Evolutionary conservation across 331 rosid species (phyloP), one percentile per base, ranked within the genome.

Genomic region (Prunus yedoensis): DNA sequence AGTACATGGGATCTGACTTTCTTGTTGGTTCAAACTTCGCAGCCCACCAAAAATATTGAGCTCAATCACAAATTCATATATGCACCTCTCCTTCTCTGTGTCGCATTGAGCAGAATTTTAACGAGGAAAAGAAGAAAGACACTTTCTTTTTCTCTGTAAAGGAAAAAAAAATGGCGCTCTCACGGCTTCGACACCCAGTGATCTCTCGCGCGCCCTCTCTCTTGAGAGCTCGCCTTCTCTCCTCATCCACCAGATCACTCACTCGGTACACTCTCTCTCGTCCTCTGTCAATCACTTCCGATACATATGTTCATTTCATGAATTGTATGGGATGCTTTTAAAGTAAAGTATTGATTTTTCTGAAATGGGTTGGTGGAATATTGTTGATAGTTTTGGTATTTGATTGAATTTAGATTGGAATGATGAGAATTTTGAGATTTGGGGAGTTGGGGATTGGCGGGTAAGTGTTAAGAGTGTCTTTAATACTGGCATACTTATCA

Each of bases 101-200:
- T 18, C 11, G 45, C 20, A 45, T 68, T 41, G 23, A 38, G 41
- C 23, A 57, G 45, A 25, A 21, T 23, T 41, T 25, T 3, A 63
- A 4, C 38, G 32, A 15, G 25, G 17, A 43, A 23, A 59, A 11
- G 23, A 30, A 57, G 45, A 52, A 16, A n/a, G 50, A n/a, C 45
- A 4, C 9, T 27, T 9, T 54, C 32, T 66, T 73, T 38, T 52
- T 14, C 16, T 69, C 71, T 70, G 57, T 64, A 27, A 17, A 18
- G 78, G 47, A 73, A 56, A 49, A 18, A 60, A 75, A 47, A n/a
- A 92, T 92, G 99, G 94, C 90, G 67, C 96, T 94, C 77, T 86
- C 93, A 27, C 94, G 97, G 79, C 96, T 94, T 82, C 91, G 97
- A 32, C 85, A 85, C 64, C 90, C 93, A 38, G 85, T 90, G 81